These are phyloP conservation scores for Daldinia childiae DNA, from an alignment of 495 filamentous ascomycete genomes.

Conservation along the genomic window DNA sequence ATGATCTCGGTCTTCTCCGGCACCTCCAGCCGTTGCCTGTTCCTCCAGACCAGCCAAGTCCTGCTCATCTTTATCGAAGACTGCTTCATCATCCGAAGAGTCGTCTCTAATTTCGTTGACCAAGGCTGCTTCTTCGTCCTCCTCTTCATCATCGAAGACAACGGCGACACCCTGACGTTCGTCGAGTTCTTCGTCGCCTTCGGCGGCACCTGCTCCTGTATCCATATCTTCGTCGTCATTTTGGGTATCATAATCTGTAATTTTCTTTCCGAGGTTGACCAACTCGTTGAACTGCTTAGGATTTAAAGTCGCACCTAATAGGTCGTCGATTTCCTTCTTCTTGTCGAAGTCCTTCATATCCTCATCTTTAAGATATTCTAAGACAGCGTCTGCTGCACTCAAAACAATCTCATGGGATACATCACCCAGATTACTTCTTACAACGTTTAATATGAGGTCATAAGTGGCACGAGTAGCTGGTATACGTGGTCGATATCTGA, in stretches of 20 bases:
- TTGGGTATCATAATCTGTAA: slow-evolving; percentile 97
- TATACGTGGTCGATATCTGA: slow-evolving; percentile 85
- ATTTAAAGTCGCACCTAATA: slow-evolving; percentile 81
- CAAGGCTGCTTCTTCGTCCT: slow-evolving; percentile 83
- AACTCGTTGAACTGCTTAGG: slow-evolving; percentile 97
- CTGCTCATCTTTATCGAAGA: slow-evolving; percentile 69
- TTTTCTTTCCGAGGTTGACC: slow-evolving; percentile 97
- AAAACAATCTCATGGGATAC: slow-evolving; percentile 90
- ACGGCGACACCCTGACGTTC: slow-evolving; percentile 97
- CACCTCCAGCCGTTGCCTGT: slow-evolving; percentile 61
- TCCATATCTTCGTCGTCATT: slow-evolving; percentile 94
- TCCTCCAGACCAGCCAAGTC: slow-evolving; percentile 67
- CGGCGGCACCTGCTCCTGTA: slow-evolving; percentile 67
- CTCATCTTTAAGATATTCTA: slow-evolving; percentile 94
- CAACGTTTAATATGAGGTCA: slow-evolving; percentile 91
- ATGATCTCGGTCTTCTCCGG: slow-evolving; percentile 60
- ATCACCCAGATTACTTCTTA: slow-evolving; percentile 88
- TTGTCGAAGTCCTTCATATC: slow-evolving; percentile 97
- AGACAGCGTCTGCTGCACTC: slow-evolving; percentile 92
- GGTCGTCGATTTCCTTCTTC: slow-evolving; percentile 96
- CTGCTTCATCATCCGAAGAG: slow-evolving; percentile 78
- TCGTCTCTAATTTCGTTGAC: slow-evolving; percentile 85
- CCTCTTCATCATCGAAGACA: slow-evolving; percentile 92
- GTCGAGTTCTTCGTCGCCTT: slow-evolving; percentile 75
- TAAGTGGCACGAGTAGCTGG: slow-evolving; percentile 94